Evolutionary conservation across 2,329 filamentous ascomycete species (phyloP).

Genomic region (Periglandula ipomoeae): DNA sequence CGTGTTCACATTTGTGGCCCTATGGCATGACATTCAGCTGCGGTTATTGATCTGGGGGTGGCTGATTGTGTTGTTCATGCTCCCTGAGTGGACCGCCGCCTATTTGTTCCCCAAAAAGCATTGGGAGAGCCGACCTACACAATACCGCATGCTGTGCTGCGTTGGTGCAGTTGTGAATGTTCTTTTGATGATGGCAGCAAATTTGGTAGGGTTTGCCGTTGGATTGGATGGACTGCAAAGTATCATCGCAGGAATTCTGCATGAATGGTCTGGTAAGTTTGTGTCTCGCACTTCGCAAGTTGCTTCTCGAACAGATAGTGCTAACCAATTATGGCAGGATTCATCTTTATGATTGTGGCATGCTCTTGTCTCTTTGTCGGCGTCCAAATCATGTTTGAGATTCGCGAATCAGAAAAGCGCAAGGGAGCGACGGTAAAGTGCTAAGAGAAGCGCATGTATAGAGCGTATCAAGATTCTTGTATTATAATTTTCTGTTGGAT

Average conservation of each 20-base stretch:
- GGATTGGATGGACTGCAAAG: constrained; percentile 79
- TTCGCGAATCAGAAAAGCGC: constrained; percentile 74
- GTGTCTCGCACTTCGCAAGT: not conserved
- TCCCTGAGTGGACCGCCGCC: constrained; percentile 71
- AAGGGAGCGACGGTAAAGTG: constrained; percentile 79
- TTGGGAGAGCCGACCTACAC: constrained; percentile 60
- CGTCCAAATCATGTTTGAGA: constrained; percentile 93
- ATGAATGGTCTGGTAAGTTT: constrained; percentile 56
- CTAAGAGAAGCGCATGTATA: constrained; percentile 7
- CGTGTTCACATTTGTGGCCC: constrained; percentile 92
- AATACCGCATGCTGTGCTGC: constrained; percentile 73
- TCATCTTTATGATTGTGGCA: constrained; percentile 62
- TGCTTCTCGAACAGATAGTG: not conserved
- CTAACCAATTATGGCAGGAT: constrained; percentile 37
- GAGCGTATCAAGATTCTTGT: not conserved
- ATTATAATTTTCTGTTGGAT: not conserved
- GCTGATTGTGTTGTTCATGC: constrained; percentile 87
- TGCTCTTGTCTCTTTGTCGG: constrained; percentile 73
- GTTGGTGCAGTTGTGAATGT: constrained; percentile 75
- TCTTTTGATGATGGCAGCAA: constrained; percentile 92
- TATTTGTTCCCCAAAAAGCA: constrained; percentile 63
- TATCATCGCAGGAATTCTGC: constrained; percentile 66
- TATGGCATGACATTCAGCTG: constrained; percentile 97
- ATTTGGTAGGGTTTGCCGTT: constrained; percentile 89
- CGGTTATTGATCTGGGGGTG: constrained; percentile 91